A percentile compares a stretch with the other conserved stretches of the same genome.
phyloP scores from a whole-genome alignment of 306 rosid species.

The Lathyrus oleraceus region DNA sequence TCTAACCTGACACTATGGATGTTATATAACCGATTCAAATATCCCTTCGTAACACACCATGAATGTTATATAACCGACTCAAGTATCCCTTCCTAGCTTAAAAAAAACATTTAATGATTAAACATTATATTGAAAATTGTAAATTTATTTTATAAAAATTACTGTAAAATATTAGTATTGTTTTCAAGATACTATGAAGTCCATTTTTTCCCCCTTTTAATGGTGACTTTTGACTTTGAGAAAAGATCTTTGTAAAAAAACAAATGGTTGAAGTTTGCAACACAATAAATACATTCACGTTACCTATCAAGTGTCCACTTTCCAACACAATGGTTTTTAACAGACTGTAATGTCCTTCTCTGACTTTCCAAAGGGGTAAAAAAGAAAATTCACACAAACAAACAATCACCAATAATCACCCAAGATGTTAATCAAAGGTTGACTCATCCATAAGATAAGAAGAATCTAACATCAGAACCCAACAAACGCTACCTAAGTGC shows the following conservation, averaged over 20 bases:
- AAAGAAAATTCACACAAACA: not conserved
- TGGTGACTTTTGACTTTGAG: too few species aligned
- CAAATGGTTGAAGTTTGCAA: not conserved
- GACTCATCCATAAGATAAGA: not conserved
- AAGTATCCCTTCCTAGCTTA: too few species aligned
- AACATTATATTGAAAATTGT: too few species aligned
- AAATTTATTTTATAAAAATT: too few species aligned
- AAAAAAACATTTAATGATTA: too few species aligned
- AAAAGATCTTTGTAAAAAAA: not conserved
- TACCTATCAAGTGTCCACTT: not conserved
- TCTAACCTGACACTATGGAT: too few species aligned
- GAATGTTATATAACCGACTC: too few species aligned
- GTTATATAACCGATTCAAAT: too few species aligned
- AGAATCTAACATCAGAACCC: not conserved
- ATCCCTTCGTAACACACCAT: too few species aligned
- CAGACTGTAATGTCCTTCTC: not conserved
- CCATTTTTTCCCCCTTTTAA: too few species aligned
- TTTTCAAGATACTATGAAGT: too few species aligned
- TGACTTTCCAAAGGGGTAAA: not conserved
- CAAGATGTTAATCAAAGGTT: constrained; percentile 30
- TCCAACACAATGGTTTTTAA: not conserved
- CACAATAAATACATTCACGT: not conserved
- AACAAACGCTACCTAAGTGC: not conserved
- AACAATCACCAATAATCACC: not conserved
- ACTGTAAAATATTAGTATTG: too few species aligned